These are phyloP conservation scores for Rhododendron griersonianum DNA, from an alignment of 148 eudicot species.

Conservation along the genomic window DNA sequence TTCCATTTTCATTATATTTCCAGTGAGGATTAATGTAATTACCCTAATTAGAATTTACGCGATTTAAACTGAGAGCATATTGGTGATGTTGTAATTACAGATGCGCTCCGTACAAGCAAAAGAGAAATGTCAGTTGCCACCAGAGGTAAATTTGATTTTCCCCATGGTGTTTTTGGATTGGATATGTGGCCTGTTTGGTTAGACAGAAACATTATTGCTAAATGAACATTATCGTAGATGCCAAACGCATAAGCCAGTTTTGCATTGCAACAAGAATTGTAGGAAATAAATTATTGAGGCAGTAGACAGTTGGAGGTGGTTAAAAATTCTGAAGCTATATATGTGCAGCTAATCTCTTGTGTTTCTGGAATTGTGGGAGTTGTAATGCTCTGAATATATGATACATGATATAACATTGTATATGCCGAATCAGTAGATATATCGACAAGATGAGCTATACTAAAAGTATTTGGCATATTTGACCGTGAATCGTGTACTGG, in stretches of 20 bases:
- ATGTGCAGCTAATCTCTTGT: neutral
- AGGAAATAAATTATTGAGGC: neutral
- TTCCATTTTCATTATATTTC: neutral
- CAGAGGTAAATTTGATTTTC: slow-evolving; percentile 37
- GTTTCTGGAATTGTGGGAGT: neutral
- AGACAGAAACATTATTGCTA: neutral
- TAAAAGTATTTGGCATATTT: neutral
- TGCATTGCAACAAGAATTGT: neutral
- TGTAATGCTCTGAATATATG: neutral
- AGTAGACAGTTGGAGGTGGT: neutral
- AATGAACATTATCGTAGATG: neutral
- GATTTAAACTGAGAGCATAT: neutral
- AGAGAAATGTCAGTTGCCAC: slow-evolving; percentile 72
- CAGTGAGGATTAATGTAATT: neutral
- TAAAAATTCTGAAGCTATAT: neutral
- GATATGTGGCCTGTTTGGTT: neutral
- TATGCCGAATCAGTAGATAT: neutral
- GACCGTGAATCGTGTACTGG: neutral
- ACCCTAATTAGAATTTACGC: neutral
- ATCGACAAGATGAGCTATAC: neutral
- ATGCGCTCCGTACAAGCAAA: slow-evolving; percentile 60
- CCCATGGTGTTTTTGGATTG: neutral
- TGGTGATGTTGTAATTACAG: slow-evolving; percentile 21
- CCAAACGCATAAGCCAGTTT: neutral
- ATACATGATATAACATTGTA: neutral